Evolutionary conservation across 805 yeast genomes (phyloP).

Genomic region (Metschnikowia similis): DNA sequence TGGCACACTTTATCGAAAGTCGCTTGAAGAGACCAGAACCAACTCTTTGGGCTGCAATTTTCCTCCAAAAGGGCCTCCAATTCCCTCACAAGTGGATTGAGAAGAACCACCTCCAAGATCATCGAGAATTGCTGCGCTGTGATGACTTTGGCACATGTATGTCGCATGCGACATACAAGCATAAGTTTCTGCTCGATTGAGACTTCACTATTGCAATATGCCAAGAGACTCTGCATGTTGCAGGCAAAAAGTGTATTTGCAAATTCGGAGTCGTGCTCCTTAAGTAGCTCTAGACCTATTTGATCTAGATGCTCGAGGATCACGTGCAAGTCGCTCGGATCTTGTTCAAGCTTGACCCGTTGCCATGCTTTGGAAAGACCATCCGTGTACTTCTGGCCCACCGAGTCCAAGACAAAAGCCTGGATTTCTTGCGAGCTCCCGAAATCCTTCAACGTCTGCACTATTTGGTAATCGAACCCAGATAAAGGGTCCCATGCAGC

Average conservation of each 20-base stretch:
- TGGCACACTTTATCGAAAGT: not conserved
- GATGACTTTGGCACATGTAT: not conserved
- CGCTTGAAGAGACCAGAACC: conserved; percentile 28
- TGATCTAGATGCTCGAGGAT: not conserved
- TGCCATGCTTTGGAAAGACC: not conserved
- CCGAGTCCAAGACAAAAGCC: conserved; percentile 1
- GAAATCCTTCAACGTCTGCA: conserved; percentile 9
- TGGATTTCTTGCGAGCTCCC: not conserved
- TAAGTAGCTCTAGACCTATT: not conserved
- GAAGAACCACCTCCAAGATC: conserved; percentile 30
- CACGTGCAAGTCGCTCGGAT: not conserved
- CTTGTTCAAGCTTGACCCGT: not conserved
- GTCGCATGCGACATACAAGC: not conserved
- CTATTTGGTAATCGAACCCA: conserved; percentile 6
- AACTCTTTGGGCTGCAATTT: conserved; percentile 2
- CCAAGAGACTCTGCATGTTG: not conserved
- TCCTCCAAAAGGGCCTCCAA: not conserved
- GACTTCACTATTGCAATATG: not conserved
- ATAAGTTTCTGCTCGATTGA: not conserved
- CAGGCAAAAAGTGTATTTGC: not conserved
- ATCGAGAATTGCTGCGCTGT: conserved; percentile 9
- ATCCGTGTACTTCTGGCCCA: conserved; percentile 4
- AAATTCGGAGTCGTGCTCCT: not conserved
- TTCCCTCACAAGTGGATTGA: conserved; percentile 28
- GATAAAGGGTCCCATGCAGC: conserved; percentile 3